Conservation (phyloP, 2,329 filamentous ascomycete species). For the Beauveria sp. region DNA sequence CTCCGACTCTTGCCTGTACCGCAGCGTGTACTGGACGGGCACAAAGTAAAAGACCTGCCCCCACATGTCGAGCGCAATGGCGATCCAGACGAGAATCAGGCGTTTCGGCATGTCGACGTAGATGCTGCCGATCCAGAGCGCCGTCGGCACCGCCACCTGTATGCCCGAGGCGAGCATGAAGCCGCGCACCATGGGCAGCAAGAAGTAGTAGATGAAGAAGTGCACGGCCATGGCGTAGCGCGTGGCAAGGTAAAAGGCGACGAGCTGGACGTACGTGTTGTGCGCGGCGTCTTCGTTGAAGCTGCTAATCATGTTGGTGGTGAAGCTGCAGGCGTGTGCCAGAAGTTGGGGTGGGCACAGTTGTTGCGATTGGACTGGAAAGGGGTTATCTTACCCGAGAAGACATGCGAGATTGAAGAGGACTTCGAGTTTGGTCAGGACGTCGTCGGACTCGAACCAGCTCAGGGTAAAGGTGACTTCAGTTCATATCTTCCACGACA, state of each 20-base stretch:
- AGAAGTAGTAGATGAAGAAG: conserved; percentile 34
- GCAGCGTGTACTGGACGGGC: conserved; percentile 25
- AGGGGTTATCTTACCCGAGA: conserved; percentile 35
- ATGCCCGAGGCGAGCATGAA: conserved; percentile 44
- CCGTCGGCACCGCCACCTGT: conserved; percentile 37
- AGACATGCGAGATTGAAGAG: conserved; percentile 55
- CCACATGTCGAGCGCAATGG: conserved; percentile 46
- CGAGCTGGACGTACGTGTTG: conserved; percentile 49
- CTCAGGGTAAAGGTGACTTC: conserved; percentile 49
- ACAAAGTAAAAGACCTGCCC: conserved; percentile 36
- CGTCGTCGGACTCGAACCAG: conserved; percentile 57
- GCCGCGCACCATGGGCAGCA: conserved; percentile 50
- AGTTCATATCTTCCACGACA: conserved; percentile 58
- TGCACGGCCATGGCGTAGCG: conserved; percentile 46
- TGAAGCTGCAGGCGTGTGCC: conserved; percentile 33
- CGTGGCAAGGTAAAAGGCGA: conserved; percentile 53
- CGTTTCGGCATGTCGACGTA: conserved; percentile 47
- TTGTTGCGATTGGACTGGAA: background rate
- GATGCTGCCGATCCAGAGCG: conserved; percentile 54
- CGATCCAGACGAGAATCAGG: conserved; percentile 48
- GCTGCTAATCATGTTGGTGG: conserved; percentile 53
- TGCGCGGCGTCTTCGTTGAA: conserved; percentile 35
- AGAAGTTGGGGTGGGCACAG: too few species aligned
- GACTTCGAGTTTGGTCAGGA: conserved; percentile 50
- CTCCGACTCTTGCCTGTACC: conserved; percentile 2